These are phyloP conservation scores for Leptodermis oblonga DNA, from an alignment of 257 asterid species.

Conservation along the genomic window DNA sequence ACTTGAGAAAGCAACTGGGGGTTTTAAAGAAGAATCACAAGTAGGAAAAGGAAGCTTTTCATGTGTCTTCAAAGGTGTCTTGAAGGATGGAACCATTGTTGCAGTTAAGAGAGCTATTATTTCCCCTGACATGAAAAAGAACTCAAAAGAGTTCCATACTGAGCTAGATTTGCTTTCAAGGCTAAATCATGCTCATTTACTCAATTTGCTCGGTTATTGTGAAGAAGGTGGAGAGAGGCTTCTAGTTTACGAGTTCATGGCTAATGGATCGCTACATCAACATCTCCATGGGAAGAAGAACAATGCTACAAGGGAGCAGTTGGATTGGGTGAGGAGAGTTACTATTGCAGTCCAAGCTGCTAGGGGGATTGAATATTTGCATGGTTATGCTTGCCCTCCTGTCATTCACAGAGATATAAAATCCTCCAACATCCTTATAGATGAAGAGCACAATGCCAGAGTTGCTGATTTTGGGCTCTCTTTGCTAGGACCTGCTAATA, in stretches of 20 bases:
- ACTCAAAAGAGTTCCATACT: slow-evolving; percentile 74
- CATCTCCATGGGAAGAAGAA: slow-evolving; percentile 61
- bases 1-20: slow-evolving; percentile 64
- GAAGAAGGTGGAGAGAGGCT: slow-evolving; percentile 86
- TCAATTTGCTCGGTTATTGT: slow-evolving; percentile 80
- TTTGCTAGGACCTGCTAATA: slow-evolving; percentile 74
- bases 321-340: slow-evolving; percentile 83
- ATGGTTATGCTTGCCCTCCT: slow-evolving; percentile 94
- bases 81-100: slow-evolving; percentile 69
- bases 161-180: slow-evolving; percentile 85
- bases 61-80: slow-evolving; percentile 74
- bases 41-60: slow-evolving; percentile 93
- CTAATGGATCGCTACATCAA: slow-evolving; percentile 83
- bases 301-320: slow-evolving; percentile 43
- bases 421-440: slow-evolving; percentile 84
- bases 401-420: slow-evolving; percentile 91
- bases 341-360: slow-evolving; percentile 94
- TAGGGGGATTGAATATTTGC: slow-evolving; percentile 83
- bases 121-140: slow-evolving; percentile 71
- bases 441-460: slow-evolving; percentile 91
- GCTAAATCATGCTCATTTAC: slow-evolving; percentile 79
- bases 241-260: slow-evolving; percentile 89
- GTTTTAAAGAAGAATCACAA: slow-evolving; percentile 68
- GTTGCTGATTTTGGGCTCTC: slow-evolving; percentile 92
- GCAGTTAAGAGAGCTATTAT: slow-evolving; percentile 80